A percentile compares a stretch with the other conserved stretches of the same genome.
These are phyloP conservation scores for Parathielavia appendiculata DNA, from an alignment of 495 filamentous ascomycete genomes.

Conservation along the genomic window DNA sequence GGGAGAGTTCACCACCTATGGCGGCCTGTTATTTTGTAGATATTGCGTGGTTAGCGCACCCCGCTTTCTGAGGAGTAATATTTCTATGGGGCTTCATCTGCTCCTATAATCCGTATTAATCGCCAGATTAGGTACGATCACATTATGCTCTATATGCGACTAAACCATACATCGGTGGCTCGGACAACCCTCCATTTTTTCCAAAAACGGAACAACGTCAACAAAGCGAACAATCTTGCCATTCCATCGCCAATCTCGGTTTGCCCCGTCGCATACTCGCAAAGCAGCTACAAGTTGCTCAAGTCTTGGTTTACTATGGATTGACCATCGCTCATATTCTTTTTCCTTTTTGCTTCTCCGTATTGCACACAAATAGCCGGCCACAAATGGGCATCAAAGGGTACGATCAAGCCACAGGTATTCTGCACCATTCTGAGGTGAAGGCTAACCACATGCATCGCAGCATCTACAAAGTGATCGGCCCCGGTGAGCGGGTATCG, in stretches of 20 bases:
- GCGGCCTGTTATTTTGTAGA: too few relatives aligned
- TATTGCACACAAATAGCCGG: background rate
- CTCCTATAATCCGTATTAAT: too few relatives aligned
- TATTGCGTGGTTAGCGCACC: too few relatives aligned
- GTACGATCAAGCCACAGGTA: slow-evolving; percentile 28
- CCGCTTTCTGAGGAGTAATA: too few relatives aligned
- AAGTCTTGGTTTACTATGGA: too few relatives aligned
- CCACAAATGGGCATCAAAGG: slow-evolving; percentile 59
- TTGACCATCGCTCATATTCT: background rate
- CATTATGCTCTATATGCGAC: too few relatives aligned
- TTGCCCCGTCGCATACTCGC: background rate
- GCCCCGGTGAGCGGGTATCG: slow-evolving; percentile 70
- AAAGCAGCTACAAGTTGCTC: too few relatives aligned
- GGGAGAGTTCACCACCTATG: too few relatives aligned
- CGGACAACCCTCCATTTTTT: background rate
- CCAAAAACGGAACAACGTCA: slow-evolving; percentile 30
- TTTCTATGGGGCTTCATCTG: too few relatives aligned
- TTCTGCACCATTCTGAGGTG: background rate
- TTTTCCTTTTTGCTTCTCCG: too few relatives aligned
- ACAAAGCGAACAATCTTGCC: slow-evolving; percentile 19
- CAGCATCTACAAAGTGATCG: slow-evolving; percentile 87
- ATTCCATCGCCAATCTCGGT: background rate
- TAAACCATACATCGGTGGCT: too few relatives aligned
- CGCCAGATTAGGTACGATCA: too few relatives aligned
- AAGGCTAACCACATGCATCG: background rate